Evolutionary conservation across 768 basidiomycete species (phyloP), one percentile per base, ranked within the genome.

Genomic region (Pholiota molesta): DNA sequence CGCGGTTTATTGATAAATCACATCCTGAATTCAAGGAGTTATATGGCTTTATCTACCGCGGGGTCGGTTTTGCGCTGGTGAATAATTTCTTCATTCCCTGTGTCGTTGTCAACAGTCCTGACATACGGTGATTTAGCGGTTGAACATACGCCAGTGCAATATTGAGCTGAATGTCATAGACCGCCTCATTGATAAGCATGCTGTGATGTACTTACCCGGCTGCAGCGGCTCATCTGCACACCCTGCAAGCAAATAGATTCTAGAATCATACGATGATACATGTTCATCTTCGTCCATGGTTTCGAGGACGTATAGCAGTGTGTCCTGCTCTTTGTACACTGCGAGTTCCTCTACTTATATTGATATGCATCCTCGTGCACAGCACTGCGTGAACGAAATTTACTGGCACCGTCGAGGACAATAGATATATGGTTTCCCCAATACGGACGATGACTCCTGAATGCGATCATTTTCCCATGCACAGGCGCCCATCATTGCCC

Each of bases 11-110:
- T 31, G 77, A 77, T 54, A 83, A 83, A 68, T 68, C 77, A 5
- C 82, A 86, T 65, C 75, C 80, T 0, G 83, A 85, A 29, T 84
- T 80, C 66, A 85, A 81, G 60, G 82, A 83, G n/a, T 65, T 85
- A 7, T 82, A 79, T 53, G 75, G 74, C 0, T 74, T 70, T 63
- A 75, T 83, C 35, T 81, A 81, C 61, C 73, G 81, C 26, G 83
- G 84, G 4, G 82, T 81, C 19, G 72, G 72, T 3, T 86, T 81
- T 69, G 83, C 83, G n/a, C 57, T 86, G 68, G 84, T 83, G 56
- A 57, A 80, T 74, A 28, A 42, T 29, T 19, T 29, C 26, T 31
- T 19, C 42, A 49, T 49, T 49, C 23, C 21, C 21, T 21, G 26
- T 29, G 42, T 63, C 53, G 45, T 47, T 23, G 3, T 44, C 13